Evolutionary conservation across 306 rosid genomes (phyloP), one percentile per base, ranked within the genome.

Genomic region (Argentina anserina): DNA sequence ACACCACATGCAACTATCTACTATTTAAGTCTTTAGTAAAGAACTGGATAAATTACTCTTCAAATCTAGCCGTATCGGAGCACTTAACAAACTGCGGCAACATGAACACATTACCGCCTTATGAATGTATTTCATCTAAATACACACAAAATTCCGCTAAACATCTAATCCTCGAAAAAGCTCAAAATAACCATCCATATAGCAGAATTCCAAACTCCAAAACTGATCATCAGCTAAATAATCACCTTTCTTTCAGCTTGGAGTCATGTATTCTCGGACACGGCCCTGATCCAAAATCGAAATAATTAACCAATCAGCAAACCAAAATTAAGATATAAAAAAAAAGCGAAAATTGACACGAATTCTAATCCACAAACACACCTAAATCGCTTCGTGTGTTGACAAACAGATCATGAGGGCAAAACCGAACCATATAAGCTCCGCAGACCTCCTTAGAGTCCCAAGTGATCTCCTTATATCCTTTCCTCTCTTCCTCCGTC

Each of bases 321-420:
- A 58, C 64, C 37, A 5, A 58, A 58, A 58, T 0, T 9, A 58
- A 31, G 29, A 37, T 15, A 7, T 3, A 7, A 29, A 18, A 9
- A 7, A 29, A 18, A 34, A 2, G 9, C 0, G 0, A 60, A 60
- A 15, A 0, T 28, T 5, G 43, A 17, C 7, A 45, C 11, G 9
- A 79, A 59, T 26, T 64, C 0, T 4, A 56, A 65, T 2, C 7
- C 52, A 77, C 14, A 43, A 14, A 84, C 96, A 41, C 75, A 95
- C 99, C 99, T 2, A 95, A 86, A 85, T 95, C 99, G 69, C 99
- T 91, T 67, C 99, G 93, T 0, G 99, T 95, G 75, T 95, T 95
- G 78, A 95, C 88, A 64, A 95, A 95, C 66, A 95, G 99, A 88
- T 95, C 97, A 50, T 91, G 99, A 68, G 99, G 99, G 65, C 99